Evolutionary conservation across 1,284 basidiomycete species (phyloP).

Genomic region (Ceratobasidium sp.): DNA sequence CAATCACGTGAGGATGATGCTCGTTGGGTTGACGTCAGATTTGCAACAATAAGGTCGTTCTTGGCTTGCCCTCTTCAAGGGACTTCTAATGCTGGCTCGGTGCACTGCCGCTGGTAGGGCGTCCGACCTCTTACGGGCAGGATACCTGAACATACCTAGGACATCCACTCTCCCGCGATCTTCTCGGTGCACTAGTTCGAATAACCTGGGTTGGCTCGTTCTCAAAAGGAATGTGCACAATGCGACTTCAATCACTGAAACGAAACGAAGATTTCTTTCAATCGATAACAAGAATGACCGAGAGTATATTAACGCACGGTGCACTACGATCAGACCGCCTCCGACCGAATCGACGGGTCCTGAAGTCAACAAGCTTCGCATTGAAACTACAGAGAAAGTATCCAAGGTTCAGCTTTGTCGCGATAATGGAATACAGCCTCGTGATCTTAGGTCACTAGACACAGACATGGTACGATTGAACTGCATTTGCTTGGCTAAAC

Average conservation of each 20-base stretch:
- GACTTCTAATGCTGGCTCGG: not conserved
- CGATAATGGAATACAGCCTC: conserved; percentile 38
- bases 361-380: not conserved
- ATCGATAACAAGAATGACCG: conserved; percentile 13
- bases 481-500: not conserved
- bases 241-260: not conserved
- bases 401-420: conserved; percentile 37
- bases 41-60: not conserved
- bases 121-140: no score
- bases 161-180: no score
- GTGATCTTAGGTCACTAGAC: conserved; percentile 36
- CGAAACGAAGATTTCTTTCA: not conserved
- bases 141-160: no score
- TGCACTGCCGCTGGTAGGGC: no score
- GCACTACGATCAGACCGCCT: conserved; percentile 30
- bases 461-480: conserved; percentile 32
- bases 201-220: not conserved
- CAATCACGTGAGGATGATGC: not conserved
- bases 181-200: not conserved
- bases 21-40: not conserved
- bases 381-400: conserved; percentile 26
- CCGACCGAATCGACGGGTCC: not conserved
- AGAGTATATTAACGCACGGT: conserved; percentile 31
- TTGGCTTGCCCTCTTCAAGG: not conserved
- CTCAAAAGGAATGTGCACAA: not conserved